Evolutionary conservation across 257 asterid species (phyloP).

Genomic region (Buddleja alternifolia): DNA sequence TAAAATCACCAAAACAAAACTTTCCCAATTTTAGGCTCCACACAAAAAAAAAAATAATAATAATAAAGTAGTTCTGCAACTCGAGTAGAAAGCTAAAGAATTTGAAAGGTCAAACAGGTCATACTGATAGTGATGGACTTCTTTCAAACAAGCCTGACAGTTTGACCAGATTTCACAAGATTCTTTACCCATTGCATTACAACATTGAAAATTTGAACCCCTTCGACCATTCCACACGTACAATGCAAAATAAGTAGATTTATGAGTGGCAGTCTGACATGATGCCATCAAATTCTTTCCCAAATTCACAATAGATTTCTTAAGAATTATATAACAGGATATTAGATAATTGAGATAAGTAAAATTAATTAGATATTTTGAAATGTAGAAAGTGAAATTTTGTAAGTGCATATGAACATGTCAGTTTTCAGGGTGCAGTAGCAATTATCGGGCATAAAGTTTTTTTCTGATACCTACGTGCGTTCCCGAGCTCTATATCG

Average conservation of each 20-base stretch:
- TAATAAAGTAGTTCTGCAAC: conserved; percentile 13
- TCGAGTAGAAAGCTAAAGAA: conserved; percentile 8
- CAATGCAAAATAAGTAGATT: not conserved
- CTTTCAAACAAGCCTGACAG: not conserved
- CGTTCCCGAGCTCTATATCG: conserved; percentile 91
- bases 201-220: not conserved
- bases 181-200: conserved; percentile 12
- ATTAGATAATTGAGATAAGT: not conserved
- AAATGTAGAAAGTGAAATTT: not conserved
- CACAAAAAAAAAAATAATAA: not conserved
- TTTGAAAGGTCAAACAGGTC: not conserved
- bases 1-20: conserved; percentile 26
- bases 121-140: not conserved
- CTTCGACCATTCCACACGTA: not conserved
- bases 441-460: conserved; percentile 20
- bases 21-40: conserved; percentile 25
- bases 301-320: not conserved
- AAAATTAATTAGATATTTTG: conserved; percentile 1
- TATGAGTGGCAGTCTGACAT: conserved; percentile 1
- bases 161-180: not conserved
- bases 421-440: conserved; percentile 11
- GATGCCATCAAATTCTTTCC: not conserved
- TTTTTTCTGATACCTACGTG: conserved; percentile 75
- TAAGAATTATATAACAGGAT: not conserved
- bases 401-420: conserved; percentile 13